Conservation (phyloP, 2,329 filamentous ascomycete genomes). For the Diaporthe ampelina region DNA sequence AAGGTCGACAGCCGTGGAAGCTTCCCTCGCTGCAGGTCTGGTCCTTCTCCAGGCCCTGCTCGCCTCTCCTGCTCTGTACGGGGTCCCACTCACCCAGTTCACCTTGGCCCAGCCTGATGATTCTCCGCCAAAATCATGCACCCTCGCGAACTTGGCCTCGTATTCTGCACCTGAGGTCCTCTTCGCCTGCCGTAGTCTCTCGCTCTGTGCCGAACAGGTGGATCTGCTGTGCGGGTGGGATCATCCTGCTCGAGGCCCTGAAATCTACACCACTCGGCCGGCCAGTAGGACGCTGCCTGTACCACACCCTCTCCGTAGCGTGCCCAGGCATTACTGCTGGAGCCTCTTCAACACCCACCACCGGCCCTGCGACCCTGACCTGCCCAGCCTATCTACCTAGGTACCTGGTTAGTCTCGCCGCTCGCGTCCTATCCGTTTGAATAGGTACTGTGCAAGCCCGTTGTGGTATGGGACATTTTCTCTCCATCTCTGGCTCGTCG, state of each 20-base stretch:
- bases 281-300: conserved; percentile 10
- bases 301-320: conserved; percentile 14
- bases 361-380: not conserved
- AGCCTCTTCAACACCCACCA: not conserved
- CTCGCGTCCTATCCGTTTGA: conserved; percentile 23
- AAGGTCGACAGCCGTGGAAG: not conserved
- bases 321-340: not conserved
- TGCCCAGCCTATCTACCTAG: not conserved
- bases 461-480: conserved; percentile 16
- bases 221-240: conserved; percentile 19
- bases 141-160: conserved; percentile 21
- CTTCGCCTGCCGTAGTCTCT: conserved; percentile 32
- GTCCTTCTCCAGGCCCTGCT: conserved; percentile 19
- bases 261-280: conserved; percentile 28
- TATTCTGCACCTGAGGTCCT: conserved; percentile 37
- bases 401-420: conserved; percentile 16
- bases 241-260: conserved; percentile 31
- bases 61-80: not conserved
- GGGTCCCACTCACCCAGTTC: not conserved
- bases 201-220: conserved; percentile 29
- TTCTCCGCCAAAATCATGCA: conserved; percentile 35
- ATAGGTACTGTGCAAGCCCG: conserved; percentile 15
- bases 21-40: conserved; percentile 9
- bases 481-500: conserved; percentile 38
- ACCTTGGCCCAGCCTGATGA: conserved; percentile 6